A percentile compares a stretch with the other conserved stretches of the same genome.
These are phyloP conservation scores for Allomyces javanicus DNA, from an alignment of 192 early-diverging fungal species.

Conservation along the genomic window DNA sequence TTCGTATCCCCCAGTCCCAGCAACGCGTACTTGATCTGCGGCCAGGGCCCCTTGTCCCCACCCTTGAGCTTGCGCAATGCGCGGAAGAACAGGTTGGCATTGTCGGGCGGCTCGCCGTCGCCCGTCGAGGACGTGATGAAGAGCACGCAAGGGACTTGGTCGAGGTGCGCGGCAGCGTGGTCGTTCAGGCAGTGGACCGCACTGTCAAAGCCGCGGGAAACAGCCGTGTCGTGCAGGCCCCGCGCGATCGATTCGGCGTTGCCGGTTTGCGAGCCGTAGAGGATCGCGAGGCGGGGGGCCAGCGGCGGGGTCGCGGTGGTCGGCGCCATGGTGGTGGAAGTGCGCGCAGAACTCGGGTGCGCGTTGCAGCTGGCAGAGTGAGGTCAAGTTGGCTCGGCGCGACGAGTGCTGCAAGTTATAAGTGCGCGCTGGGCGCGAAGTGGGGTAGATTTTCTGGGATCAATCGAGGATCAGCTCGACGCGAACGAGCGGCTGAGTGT, in stretches of 20 bases:
- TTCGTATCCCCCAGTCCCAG: conserved; percentile 77
- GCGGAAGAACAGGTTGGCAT: conserved; percentile 76
- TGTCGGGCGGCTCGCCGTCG: conserved; percentile 91
- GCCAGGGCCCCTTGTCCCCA: conserved; percentile 28
- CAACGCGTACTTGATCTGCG: conserved; percentile 21
- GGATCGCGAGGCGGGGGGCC: conserved; percentile 11
- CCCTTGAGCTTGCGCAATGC: conserved; percentile 53
- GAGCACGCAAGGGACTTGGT: conserved; percentile 13
- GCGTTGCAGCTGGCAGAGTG: too few relatives aligned
- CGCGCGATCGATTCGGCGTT: conserved; percentile 86
- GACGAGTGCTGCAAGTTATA: too few relatives aligned
- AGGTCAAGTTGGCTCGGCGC: too few relatives aligned
- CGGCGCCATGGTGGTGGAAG: neutral
- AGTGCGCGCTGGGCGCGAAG: too few relatives aligned
- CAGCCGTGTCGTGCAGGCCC: conserved; percentile 56
- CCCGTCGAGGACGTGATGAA: conserved; percentile 82
- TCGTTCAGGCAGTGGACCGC: conserved; percentile 50
- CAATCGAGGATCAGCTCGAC: too few relatives aligned
- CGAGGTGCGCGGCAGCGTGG: conserved; percentile 19
- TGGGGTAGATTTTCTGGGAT: too few relatives aligned
- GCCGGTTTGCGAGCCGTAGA: conserved; percentile 85
- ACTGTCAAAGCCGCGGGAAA: conserved; percentile 44
- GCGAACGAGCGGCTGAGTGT: too few relatives aligned
- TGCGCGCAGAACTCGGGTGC: too few relatives aligned
- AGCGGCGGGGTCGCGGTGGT: neutral